Evolutionary conservation across 73 alveolate species (phyloP), one percentile per base, ranked within the genome.

Genomic region (Effrenium voratum): DNA sequence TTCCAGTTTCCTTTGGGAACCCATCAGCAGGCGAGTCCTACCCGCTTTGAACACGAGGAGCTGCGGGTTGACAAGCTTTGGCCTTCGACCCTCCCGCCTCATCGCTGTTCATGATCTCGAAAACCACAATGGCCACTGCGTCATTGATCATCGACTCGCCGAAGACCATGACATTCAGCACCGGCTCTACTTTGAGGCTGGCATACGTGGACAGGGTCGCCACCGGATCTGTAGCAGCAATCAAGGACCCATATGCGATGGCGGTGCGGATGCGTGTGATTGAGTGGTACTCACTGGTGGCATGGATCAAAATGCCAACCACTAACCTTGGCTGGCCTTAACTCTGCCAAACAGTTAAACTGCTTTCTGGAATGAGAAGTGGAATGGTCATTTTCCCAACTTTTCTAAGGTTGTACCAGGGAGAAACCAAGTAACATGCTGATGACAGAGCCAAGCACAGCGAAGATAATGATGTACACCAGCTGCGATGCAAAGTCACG

Each of bases 71-170:
- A n/a, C n/a, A n/a, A n/a, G n/a, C n/a, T n/a, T n/a, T n/a, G 30
- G 68, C 22, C 3, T 57, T 2, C 72, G 0, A 57, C 28, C 28
- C 72, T 55, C 40, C 83, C 52, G 30, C 87, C 92, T 63, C 70
- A 41, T 34, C 84, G 22, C 85, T 63, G 40, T 87, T 87, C 95
- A 87, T 13, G 40, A 87, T 87, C 47, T 87, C 95, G 50, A 87
- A 87, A 49, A 87, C 81, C 68, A 87, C 95, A 32, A 87, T 87
- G 95, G 95, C 95, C 80, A 87, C 95, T 6, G 95, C 95, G 26
- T 87, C 95, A 85, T 87, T 87, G 95, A 87, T 87, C 95, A 87
- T 87, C 46, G 95, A 87, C 68, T 87, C 95, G 72, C 77, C 77
- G 40, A 66, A 66, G 36, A 66, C 77, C 77, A 66, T 66, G 77